Evolutionary conservation across 768 basidiomycete genomes (phyloP).

Genomic region (Cystofilobasidium ferigula): DNA sequence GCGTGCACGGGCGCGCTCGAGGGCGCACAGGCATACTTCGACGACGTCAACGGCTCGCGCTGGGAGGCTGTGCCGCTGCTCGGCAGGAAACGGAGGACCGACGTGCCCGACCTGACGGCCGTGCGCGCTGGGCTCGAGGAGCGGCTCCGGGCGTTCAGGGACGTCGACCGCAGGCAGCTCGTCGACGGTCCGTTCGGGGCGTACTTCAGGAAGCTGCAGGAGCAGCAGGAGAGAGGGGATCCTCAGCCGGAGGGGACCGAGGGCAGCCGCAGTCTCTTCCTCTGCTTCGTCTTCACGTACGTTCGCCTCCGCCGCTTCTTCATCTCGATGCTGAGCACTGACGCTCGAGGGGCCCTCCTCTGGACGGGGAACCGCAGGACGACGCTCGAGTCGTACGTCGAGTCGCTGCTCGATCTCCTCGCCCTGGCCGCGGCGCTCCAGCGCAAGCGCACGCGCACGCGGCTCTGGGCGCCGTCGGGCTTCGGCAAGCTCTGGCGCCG

Average conservation of each 20-base stretch:
- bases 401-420: constrained; percentile 40
- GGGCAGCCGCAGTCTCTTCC: constrained; percentile 37
- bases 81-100: constrained; percentile 1
- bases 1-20: constrained; percentile 29
- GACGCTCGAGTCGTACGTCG: constrained; percentile 33
- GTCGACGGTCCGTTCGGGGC: constrained; percentile 42
- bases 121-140: constrained; percentile 28
- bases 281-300: constrained; percentile 45
- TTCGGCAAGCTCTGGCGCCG: constrained; percentile 38
- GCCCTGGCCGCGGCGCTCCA: constrained; percentile 40
- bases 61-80: constrained; percentile 27
- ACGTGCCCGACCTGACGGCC: constrained; percentile 22
- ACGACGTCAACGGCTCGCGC: constrained; percentile 32
- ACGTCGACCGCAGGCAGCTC: constrained; percentile 38
- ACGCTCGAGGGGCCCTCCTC: not conserved
- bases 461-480: constrained; percentile 48
- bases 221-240: not conserved
- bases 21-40: constrained; percentile 34
- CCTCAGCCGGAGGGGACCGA: no score
- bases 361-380: not conserved
- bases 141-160: constrained; percentile 29
- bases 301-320: not conserved
- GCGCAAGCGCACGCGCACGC: constrained; percentile 39
- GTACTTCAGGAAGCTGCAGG: constrained; percentile 36
- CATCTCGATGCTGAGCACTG: not conserved